These are phyloP conservation scores for Oemleria cerasiformis DNA, from an alignment of 306 rosid species.

Conservation along the genomic window DNA sequence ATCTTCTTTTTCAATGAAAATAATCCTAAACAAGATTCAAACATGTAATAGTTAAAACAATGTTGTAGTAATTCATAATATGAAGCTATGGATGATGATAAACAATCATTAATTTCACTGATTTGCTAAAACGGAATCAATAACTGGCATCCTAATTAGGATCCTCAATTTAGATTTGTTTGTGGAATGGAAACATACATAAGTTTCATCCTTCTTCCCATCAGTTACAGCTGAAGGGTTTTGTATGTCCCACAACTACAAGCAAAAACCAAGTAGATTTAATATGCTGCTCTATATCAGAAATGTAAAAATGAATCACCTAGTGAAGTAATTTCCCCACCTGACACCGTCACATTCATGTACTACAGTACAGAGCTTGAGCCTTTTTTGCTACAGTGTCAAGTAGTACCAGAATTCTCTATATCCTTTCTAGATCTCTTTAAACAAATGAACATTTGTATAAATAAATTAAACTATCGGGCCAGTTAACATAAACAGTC, in stretches of 20 bases:
- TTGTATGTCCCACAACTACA: not conserved
- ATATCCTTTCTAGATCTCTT: not conserved
- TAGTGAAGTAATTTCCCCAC: not conserved
- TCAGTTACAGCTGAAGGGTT: not conserved
- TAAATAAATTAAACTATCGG: too few relatives aligned
- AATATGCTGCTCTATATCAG: not conserved
- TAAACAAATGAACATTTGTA: not conserved
- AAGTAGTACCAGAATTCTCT: too few relatives aligned
- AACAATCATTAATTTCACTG: not conserved
- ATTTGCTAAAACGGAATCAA: not conserved
- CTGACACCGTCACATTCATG: not conserved
- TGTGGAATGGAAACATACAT: not conserved
- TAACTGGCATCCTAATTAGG: not conserved
- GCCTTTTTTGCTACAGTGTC: not conserved
- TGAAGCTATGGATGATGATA: not conserved
- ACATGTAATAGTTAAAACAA: not conserved
- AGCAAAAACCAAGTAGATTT: not conserved
- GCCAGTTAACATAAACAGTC: not conserved
- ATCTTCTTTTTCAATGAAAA: slow-evolving; percentile 75
- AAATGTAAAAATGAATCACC: not conserved
- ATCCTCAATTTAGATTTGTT: not conserved
- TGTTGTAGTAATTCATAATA: not conserved
- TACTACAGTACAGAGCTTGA: not conserved
- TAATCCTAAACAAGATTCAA: slow-evolving; percentile 44
- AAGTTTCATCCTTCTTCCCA: not conserved